Evolutionary conservation across 1,139 yeast species (phyloP), one percentile per base, ranked within the genome.

Genomic region (Yamadazyma taylorii): DNA sequence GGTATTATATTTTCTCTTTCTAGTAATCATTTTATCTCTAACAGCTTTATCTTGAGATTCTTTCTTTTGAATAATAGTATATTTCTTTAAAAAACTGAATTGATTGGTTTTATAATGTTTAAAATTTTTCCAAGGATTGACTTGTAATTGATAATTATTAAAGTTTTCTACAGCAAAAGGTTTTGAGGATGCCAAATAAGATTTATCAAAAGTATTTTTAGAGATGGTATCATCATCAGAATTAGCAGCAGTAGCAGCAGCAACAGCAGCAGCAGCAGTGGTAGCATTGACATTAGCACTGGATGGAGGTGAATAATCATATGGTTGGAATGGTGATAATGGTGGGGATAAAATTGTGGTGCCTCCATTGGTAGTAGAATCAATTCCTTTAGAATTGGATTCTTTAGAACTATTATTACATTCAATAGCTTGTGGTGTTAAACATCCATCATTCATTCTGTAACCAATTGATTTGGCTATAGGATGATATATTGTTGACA

Each of bases 261-360:
- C 10, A 10, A 7, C 13, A 11, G 5, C 25, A 12, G 5, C 11
- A 11, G 25, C 38, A 9, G 37, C 31, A 35, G 38, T 5, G 4
- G 32, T 5, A 12, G 9, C 19, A n/a, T n/a, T n/a, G n/a, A n/a
- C n/a, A n/a, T n/a, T n/a, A n/a, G n/a, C n/a, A n/a, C n/a, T n/a
- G n/a, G n/a, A n/a, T 12, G 32, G 4, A 17, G 16, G 6, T 12
- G 7, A 13, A 8, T 8, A 10, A 3, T 19, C 24, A 19, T 29
- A 11, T 40, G 69, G 54, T 35, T 72, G 79, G 52, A 73, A 76
- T 34, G 87, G 87, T 2, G 85, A 79, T 43, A 79, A 61, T 29
- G 87, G 87, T 10, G 87, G 87, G 2, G 86, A 80, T 38, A 82
- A 78, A 40, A 79, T 48, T 25, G 30, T 27, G 16, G 30, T 9